These are phyloP conservation scores for Solanum neorickii DNA, from an alignment of 257 asterid species.

Conservation along the genomic window DNA sequence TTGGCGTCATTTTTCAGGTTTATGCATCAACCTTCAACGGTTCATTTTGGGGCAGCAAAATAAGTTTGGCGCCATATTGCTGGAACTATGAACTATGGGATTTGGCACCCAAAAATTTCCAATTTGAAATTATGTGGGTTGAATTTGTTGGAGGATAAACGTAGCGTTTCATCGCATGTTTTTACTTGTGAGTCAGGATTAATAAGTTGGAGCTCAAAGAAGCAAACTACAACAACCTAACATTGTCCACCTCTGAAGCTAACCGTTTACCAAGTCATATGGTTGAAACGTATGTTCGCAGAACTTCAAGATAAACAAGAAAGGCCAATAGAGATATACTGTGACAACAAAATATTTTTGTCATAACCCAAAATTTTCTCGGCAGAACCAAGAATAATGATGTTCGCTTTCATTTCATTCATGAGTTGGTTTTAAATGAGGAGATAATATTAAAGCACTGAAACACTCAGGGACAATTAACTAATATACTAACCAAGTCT, in stretches of 20 bases:
- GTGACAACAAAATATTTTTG: neutral
- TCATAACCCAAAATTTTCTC: neutral
- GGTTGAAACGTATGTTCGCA: neutral
- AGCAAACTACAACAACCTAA: neutral
- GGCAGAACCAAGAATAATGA: too few species aligned
- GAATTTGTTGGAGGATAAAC: neutral
- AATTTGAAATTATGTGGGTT: neutral
- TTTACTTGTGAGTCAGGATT: neutral
- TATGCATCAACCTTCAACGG: neutral
- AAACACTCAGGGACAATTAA: too few species aligned
- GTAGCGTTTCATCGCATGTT: neutral
- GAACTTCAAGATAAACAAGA: neutral
- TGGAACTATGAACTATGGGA: neutral
- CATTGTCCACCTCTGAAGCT: neutral
- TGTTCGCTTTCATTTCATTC: neutral
- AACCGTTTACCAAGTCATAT: neutral
- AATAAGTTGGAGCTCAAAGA: neutral
- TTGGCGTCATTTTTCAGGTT: neutral
- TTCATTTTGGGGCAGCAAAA: neutral
- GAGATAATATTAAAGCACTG: too few species aligned
- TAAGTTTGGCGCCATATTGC: neutral
- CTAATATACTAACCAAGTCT: neutral
- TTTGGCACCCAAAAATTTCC: neutral
- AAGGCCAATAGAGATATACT: neutral
- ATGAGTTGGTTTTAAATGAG: neutral